These are phyloP conservation scores for Ustilago crameri DNA, from an alignment of 1,284 basidiomycete species.

Conservation along the genomic window DNA sequence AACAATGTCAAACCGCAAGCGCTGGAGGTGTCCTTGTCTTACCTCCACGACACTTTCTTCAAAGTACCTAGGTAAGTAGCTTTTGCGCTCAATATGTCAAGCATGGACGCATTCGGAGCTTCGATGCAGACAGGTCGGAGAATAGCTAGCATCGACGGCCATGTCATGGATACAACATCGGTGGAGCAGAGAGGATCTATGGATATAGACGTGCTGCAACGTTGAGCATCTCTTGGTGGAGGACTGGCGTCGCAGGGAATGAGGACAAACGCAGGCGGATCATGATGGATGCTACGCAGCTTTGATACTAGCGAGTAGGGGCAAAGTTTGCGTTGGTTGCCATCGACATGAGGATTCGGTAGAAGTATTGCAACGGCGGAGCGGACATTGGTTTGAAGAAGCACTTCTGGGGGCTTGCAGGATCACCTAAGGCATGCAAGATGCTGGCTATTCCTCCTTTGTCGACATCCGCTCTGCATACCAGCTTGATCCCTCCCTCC, in stretches of 20 bases:
- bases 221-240: too few relatives aligned
- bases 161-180: not conserved
- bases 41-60: constrained; percentile 33
- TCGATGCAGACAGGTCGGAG: not conserved
- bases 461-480: not conserved
- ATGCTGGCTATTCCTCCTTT: not conserved
- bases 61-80: constrained; percentile 54
- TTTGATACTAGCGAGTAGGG: too few relatives aligned
- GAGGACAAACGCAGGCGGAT: too few relatives aligned
- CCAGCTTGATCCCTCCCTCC: not conserved
- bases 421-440: constrained; percentile 7
- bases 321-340: too few relatives aligned
- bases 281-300: too few relatives aligned
- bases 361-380: too few relatives aligned
- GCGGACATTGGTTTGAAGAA: too few relatives aligned
- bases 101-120: constrained; percentile 1
- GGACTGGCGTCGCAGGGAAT: too few relatives aligned
- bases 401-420: too few relatives aligned
- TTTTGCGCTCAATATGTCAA: not conserved
- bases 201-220: not conserved
- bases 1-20: too few relatives aligned
- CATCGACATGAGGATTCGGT: too few relatives aligned
- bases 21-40: constrained; percentile 1
- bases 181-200: not conserved
- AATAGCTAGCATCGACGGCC: not conserved